These are phyloP conservation scores for Firmiana major DNA, from an alignment of 345 rosid species.

Conservation along the genomic window DNA sequence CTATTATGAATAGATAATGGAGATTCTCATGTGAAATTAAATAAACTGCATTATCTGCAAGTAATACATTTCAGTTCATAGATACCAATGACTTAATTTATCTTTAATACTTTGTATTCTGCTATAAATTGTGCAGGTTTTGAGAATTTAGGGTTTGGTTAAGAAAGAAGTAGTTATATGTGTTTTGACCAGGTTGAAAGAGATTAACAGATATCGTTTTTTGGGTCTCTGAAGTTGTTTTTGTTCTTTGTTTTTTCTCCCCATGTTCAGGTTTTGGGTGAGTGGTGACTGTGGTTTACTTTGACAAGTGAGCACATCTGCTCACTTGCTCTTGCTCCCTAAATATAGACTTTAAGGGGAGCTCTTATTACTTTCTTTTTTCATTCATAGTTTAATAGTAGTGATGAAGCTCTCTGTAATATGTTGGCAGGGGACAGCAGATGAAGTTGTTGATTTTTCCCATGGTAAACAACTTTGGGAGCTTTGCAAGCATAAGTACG, in stretches of 20 bases:
- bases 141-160: neutral
- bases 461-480: constrained; percentile 86
- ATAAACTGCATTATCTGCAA: neutral
- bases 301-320: neutral
- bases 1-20: neutral
- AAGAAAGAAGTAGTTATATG: neutral
- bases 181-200: neutral
- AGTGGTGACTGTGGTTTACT: neutral
- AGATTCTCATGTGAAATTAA: neutral
- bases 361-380: neutral
- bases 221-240: no score
- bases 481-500: constrained; percentile 76
- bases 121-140: neutral
- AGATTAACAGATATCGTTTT: neutral
- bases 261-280: neutral
- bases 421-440: constrained; percentile 66
- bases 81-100: neutral
- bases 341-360: neutral
- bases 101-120: neutral
- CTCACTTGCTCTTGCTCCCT: neutral
- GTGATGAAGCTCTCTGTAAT: constrained; percentile 4
- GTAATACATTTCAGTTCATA: neutral
- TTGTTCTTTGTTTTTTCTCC: neutral
- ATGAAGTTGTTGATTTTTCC: constrained; percentile 84
- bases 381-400: neutral